Evolutionary conservation across 768 basidiomycete species (phyloP), one percentile per base, ranked within the genome.

Genomic region (Boletus subcaerulescens): DNA sequence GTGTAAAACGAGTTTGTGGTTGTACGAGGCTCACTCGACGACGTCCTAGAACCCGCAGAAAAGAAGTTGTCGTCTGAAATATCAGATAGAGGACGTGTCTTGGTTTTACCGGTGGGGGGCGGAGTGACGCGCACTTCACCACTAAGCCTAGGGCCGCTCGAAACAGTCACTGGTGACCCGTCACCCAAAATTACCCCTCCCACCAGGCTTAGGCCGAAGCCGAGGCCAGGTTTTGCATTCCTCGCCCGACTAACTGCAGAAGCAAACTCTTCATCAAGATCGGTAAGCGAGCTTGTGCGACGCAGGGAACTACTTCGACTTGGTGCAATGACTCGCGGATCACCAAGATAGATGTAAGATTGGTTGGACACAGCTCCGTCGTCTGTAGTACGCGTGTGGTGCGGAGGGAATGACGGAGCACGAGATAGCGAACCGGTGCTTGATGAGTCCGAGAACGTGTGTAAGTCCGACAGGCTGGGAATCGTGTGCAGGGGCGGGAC

Each of bases 201-300:
- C 51, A 73, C 59, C 56, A 78, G 63, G 59, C 79, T 63, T 53
- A 80, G 33, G 61, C 80, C 71, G 65, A 84, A 72, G 22, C 76
- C 70, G 65, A 74, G 57, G 63, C 83, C 57, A 41, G 74, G 74
- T 35, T 74, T 69, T 12, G 74, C 70, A 32, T 71, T 73, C 45
- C 76, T 72, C 31, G 73, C 77, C 40, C 72, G 73, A 52, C 71
- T 70, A 45, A 78, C 65, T 20, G 74, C 80, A 22, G 73, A 74
- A 36, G 73, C 77, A 44, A 77, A 83, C 52, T 79, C 85, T 52
- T 82, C 74, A 69, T 76, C 89, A n/a, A 93, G 73, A 62, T 92
- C 90, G 0, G 86, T 86, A 73, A 88, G 77, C 0, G 87, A 91
- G 42, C 82, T 86, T n/a, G 86, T 88, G 41, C 87, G 74, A 36